Conservation (phyloP, 2,329 filamentous ascomycete species). For the Nemania sp. region DNA sequence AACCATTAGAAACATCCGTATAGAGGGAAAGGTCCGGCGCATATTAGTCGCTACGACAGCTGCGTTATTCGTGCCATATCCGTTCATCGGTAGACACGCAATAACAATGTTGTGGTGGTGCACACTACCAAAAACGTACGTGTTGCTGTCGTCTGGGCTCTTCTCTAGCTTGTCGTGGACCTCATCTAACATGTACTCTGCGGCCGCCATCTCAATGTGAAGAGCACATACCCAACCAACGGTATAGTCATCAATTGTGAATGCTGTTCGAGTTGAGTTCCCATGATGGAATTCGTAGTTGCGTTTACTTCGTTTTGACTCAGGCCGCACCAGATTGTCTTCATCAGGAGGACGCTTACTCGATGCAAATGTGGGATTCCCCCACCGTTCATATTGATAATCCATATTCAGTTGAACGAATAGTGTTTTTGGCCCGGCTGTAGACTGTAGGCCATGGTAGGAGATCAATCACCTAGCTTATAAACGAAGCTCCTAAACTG, state of each 20-base stretch:
- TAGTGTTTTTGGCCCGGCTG: neutral
- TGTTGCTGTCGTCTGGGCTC: constrained; percentile 37
- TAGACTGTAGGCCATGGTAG: neutral
- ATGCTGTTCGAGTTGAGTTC: constrained; percentile 1
- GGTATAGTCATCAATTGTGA: constrained; percentile 43
- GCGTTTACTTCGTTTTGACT: constrained; percentile 24
- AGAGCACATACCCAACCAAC: constrained; percentile 53
- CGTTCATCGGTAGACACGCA: constrained; percentile 39
- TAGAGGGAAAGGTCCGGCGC: constrained; percentile 37
- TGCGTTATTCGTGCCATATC: constrained; percentile 40
- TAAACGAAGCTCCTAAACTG: no score
- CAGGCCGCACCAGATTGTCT: neutral
- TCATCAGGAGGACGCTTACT: constrained; percentile 17
- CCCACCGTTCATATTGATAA: neutral
- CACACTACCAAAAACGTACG: constrained; percentile 43
- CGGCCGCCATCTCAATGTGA: constrained; percentile 48
- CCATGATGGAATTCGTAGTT: constrained; percentile 6
- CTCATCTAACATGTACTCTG: constrained; percentile 49
- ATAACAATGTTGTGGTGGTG: constrained; percentile 39
- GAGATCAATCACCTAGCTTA: constrained; percentile 12
- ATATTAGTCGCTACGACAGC: constrained; percentile 41
- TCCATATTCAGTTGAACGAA: neutral
- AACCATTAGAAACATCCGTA: constrained; percentile 45
- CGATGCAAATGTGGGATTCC: neutral
- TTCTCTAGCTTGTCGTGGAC: constrained; percentile 39